A percentile compares a stretch with the other conserved stretches of the same genome.
phyloP scores from a whole-genome alignment of 208 protist species.

The Phytomonas francai region DNA sequence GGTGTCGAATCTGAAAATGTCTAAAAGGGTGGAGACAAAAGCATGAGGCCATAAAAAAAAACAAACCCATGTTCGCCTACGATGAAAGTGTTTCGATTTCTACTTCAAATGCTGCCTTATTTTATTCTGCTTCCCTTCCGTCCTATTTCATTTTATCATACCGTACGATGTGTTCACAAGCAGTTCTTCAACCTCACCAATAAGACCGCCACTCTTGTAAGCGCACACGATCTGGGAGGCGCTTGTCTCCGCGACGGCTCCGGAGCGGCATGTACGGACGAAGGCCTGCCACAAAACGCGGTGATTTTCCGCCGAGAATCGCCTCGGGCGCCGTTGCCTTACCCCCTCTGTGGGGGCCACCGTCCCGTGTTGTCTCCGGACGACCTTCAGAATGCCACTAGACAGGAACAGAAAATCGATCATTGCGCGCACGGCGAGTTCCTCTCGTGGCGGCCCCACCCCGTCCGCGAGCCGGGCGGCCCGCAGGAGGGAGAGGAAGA shows the following conservation, averaged over 20 bases:
- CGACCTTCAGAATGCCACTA: not conserved
- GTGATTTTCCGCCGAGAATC: conserved; percentile 35
- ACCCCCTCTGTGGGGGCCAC: not conserved
- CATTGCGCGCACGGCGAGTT: conserved; percentile 35
- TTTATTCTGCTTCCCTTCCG: not conserved
- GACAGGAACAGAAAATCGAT: conserved; percentile 37
- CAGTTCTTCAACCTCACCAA: conserved; percentile 67
- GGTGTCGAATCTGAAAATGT: not conserved
- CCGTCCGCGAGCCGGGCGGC: conserved; percentile 20
- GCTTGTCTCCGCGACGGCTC: conserved; percentile 21
- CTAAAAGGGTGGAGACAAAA: not conserved
- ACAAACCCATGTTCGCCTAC: not conserved
- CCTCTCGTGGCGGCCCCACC: conserved; percentile 11
- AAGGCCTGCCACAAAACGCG: conserved; percentile 43
- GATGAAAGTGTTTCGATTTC: not conserved
- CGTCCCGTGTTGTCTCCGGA: not conserved
- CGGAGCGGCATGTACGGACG: conserved; percentile 22
- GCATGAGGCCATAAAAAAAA: not conserved
- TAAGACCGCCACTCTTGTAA: conserved; percentile 19
- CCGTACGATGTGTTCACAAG: conserved; percentile 27
- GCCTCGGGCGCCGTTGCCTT: conserved; percentile 4
- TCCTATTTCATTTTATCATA: not conserved
- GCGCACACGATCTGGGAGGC: conserved; percentile 23
- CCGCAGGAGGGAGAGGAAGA: conserved; percentile 57
- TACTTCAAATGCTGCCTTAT: not conserved